phyloP scores from a whole-genome alignment of 495 filamentous ascomycete genomes.

The Penicillium subrubescens region DNA sequence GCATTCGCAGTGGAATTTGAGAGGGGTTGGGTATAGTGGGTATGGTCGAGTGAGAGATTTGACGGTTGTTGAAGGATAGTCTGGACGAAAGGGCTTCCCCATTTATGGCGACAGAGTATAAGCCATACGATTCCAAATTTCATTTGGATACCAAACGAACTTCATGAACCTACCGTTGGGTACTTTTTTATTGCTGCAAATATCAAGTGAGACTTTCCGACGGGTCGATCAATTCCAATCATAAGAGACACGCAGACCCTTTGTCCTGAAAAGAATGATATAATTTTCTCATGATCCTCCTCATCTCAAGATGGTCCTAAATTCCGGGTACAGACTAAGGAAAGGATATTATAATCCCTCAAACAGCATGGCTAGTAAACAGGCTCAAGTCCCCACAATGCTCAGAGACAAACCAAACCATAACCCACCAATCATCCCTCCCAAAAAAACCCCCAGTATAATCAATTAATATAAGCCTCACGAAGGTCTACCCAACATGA shows the following conservation, averaged over 20 bases:
- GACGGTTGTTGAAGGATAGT: conserved; percentile 21
- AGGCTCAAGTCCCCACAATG: neutral
- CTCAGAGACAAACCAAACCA: neutral
- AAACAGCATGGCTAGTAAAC: neutral
- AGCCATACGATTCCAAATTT: no score
- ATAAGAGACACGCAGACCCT: no score
- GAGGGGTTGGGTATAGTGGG: conserved; percentile 63
- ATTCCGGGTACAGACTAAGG: no score
- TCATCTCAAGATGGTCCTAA: no score
- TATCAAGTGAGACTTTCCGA: no score
- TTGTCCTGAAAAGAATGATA: no score
- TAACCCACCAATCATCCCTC: neutral
- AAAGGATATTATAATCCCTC: neutral
- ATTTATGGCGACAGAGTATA: no score
- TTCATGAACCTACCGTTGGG: no score
- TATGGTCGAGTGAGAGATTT: conserved; percentile 57
- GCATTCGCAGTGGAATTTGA: conserved; percentile 56
- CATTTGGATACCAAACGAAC: no score
- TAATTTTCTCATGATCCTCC: no score
- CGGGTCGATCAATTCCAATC: neutral
- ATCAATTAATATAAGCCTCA: neutral
- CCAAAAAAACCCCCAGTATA: neutral
- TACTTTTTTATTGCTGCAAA: no score
- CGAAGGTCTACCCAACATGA: neutral
- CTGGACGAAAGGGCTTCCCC: neutral